Percentiles rank a stretch among this genome's conserved stretches.
phyloP scores from a whole-genome alignment of 176 grass and related monocot species.

The Musa beccarii region DNA sequence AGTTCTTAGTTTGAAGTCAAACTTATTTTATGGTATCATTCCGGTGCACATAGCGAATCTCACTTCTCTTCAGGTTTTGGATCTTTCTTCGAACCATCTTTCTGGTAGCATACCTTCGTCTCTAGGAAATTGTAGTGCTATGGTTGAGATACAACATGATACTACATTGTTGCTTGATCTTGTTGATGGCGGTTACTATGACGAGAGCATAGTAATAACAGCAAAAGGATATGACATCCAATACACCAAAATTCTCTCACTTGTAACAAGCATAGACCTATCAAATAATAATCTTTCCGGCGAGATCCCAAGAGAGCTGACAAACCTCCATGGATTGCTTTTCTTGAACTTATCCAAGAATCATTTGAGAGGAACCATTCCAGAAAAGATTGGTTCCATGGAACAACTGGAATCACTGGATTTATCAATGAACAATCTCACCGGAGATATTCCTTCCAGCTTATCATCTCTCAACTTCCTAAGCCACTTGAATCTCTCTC shows the following conservation, averaged over 20 bases:
- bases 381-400: background rate
- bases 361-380: background rate
- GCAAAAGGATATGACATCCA: background rate
- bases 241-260: background rate
- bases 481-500: conserved; percentile 12
- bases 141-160: background rate
- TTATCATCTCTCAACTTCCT: conserved; percentile 7
- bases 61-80: background rate
- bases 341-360: background rate
- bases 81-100: background rate
- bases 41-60: background rate
- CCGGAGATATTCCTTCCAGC: conserved; percentile 18
- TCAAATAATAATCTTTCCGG: background rate
- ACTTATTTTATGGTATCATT: background rate
- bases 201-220: background rate
- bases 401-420: conserved; percentile 23
- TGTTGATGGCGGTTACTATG: background rate
- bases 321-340: background rate
- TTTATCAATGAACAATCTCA: conserved; percentile 24
- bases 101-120: background rate
- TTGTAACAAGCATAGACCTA: background rate
- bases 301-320: background rate
- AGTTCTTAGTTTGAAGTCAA: background rate
- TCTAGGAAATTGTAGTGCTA: background rate
- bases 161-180: background rate